phyloP scores from a whole-genome alignment of 2,329 filamentous ascomycete species.

The Trichoderma citrinoviride region DNA sequence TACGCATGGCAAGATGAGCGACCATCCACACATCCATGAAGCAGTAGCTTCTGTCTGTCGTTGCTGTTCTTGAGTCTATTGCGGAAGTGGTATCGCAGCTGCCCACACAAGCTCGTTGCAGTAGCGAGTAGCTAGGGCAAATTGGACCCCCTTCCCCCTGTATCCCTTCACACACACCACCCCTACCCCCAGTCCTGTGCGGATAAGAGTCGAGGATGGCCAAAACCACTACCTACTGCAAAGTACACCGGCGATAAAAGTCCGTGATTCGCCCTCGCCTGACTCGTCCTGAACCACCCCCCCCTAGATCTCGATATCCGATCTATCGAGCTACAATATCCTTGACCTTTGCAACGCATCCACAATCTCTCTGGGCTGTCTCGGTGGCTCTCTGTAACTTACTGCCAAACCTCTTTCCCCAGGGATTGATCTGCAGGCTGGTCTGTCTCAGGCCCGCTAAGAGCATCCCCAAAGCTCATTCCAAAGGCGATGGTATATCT shows the following conservation, averaged over 20 bases:
- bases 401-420: slow-evolving; percentile 31
- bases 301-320: slow-evolving; percentile 24
- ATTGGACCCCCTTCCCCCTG: slow-evolving; percentile 23
- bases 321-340: slow-evolving; percentile 28
- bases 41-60: neutral
- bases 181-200: neutral
- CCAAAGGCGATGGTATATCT: slow-evolving; percentile 42
- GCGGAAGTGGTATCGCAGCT: neutral
- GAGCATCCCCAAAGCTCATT: slow-evolving; percentile 37
- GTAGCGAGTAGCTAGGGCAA: slow-evolving; percentile 18
- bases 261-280: slow-evolving; percentile 23
- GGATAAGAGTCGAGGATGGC: slow-evolving; percentile 25
- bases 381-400: slow-evolving; percentile 33
- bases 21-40: slow-evolving; percentile 8
- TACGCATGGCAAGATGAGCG: neutral
- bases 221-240: slow-evolving; percentile 31
- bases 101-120: slow-evolving; percentile 15
- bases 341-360: slow-evolving; percentile 33
- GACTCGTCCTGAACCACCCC: slow-evolving; percentile 8
- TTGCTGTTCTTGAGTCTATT: neutral
- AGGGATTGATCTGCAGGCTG: slow-evolving; percentile 36
- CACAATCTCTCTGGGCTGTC: slow-evolving; percentile 37
- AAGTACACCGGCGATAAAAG: slow-evolving; percentile 21
- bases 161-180: neutral
- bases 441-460: slow-evolving; percentile 37